A percentile compares a stretch with the other conserved stretches of the same genome.
Conservation (phyloP, 768 basidiomycete genomes). For the Sarcodon sp. region DNA sequence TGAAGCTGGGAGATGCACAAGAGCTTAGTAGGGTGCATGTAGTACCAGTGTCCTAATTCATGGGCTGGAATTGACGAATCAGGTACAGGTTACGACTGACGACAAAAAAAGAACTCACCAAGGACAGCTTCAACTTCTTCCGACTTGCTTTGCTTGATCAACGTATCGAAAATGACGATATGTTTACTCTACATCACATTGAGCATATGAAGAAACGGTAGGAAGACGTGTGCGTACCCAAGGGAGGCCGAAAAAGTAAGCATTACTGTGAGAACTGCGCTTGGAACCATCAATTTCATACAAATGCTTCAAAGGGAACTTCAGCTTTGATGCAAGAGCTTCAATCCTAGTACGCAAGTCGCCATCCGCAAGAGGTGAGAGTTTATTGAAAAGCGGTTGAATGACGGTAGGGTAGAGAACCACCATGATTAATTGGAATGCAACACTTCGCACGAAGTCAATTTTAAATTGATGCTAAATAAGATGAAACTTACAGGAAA, state of each 20-base stretch:
- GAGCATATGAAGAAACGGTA: background rate
- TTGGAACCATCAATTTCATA: conserved; percentile 98
- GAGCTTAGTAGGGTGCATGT: conserved; percentile 83
- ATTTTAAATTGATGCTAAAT: background rate
- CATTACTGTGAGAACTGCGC: conserved; percentile 89
- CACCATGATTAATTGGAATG: conserved; percentile 78
- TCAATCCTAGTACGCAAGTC: conserved; percentile 74
- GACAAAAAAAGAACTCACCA: conserved; percentile 19
- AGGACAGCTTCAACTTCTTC: conserved; percentile 97
- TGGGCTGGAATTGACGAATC: conserved; percentile 40
- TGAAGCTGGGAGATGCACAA: conserved; percentile 79
- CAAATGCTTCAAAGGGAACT: conserved; percentile 88
- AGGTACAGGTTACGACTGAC: background rate
- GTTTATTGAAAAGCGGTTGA: conserved; percentile 95
- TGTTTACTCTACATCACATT: conserved; percentile 61
- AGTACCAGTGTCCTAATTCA: conserved; percentile 95
- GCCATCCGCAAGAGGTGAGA: conserved; percentile 72
- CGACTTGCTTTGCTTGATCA: conserved; percentile 82
- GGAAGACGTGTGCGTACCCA: conserved; percentile 41
- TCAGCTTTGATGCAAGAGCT: conserved; percentile 61
- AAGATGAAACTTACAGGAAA: conserved; percentile 54
- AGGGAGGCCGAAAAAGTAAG: conserved; percentile 97
- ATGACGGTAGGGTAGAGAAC: conserved; percentile 77
- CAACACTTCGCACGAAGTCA: conserved; percentile 33
- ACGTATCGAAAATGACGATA: conserved; percentile 94